phyloP scores from a whole-genome alignment of 345 rosid species.

The Mangifera indica region DNA sequence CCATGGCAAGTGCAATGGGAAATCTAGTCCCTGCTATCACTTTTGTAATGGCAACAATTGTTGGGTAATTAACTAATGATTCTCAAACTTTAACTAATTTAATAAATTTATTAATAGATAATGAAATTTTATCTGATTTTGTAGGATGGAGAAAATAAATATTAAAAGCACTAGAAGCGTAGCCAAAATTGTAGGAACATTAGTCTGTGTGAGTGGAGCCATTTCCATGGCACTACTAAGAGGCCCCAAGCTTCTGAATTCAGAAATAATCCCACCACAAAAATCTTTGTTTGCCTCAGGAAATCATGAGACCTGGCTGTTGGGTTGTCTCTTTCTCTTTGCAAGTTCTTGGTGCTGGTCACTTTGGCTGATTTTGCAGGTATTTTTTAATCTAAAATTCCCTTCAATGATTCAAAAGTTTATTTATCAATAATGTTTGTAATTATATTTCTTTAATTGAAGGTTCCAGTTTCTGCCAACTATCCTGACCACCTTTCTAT shows the following conservation, averaged over 20 bases:
- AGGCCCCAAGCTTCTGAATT: slow-evolving; percentile 69
- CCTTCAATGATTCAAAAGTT: neutral
- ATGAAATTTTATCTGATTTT: slow-evolving; percentile 1
- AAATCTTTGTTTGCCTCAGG: slow-evolving; percentile 26
- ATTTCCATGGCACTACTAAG: slow-evolving; percentile 59
- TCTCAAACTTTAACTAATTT: neutral
- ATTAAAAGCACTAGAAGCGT: slow-evolving; percentile 49
- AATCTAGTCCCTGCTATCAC: slow-evolving; percentile 48
- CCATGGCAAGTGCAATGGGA: slow-evolving; percentile 39
- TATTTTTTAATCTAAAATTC: slow-evolving; percentile 12
- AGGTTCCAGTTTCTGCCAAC: slow-evolving; percentile 60
- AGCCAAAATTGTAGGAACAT: slow-evolving; percentile 65
- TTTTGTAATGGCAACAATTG: slow-evolving; percentile 31
- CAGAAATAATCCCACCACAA: slow-evolving; percentile 14
- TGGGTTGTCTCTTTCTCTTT: slow-evolving; percentile 61
- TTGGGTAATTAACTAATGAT: slow-evolving; percentile 27
- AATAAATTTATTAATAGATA: neutral
- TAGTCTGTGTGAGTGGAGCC: slow-evolving; percentile 62
- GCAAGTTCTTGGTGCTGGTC: slow-evolving; percentile 70
- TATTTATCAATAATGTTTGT: neutral
- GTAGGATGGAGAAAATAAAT: slow-evolving; percentile 64
- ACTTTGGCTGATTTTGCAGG: slow-evolving; percentile 74
- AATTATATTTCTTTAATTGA: neutral
- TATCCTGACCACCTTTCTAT: slow-evolving; percentile 58
- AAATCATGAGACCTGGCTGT: slow-evolving; percentile 42